Evolutionary conservation across 1,284 basidiomycete genomes (phyloP), one percentile per base, ranked within the genome.

Genomic region (Austroboletus novae-zelandiae): DNA sequence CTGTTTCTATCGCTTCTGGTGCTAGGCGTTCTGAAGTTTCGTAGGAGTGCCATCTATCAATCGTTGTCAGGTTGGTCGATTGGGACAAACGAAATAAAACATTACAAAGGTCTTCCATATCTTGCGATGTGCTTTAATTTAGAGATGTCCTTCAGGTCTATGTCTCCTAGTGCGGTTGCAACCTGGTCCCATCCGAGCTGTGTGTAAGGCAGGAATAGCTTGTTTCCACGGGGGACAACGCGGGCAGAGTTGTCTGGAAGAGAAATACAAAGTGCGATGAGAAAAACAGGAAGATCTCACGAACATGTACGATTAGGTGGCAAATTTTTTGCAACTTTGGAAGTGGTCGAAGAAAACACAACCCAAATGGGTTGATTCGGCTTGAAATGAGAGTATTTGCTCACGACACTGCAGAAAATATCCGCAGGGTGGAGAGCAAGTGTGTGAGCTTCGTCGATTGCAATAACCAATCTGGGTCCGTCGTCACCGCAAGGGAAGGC

Each of bases 291-390:
- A 29, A 34, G 32, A 1, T 10, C 10, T 37, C 4, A 45, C 45
- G 7, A 0, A 57, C 54, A 3, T 25, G 23, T 56, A 5, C 48
- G 18, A 25, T 48, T 45, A 5, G 47, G 57, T 0, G 42, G 54
- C 0, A 40, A 49, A 29, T 57, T 36, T n/a, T 57, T 36, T n/a
- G n/a, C n/a, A 8, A 60, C 44, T 14, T 43, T 50, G 17, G 57
- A 48, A 10, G 51, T 55, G 1, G 57, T 57, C 1, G 50, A 58
- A 1, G 55, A 46, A 14, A 60, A 60, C 11, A 47, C 50, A 0
- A 57, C 47, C 58, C 57, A 57, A 2, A 57, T 18, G 0, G 29
- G 9, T 29, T 47, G 41, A 35, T 57, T 34, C 7, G 30, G 32
- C 4, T 9, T 2, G 2, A 23, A 13, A 40, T 54, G 44, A 0